Conservation (phyloP, 2,329 filamentous ascomycete species). For the Shiraia sp. region DNA sequence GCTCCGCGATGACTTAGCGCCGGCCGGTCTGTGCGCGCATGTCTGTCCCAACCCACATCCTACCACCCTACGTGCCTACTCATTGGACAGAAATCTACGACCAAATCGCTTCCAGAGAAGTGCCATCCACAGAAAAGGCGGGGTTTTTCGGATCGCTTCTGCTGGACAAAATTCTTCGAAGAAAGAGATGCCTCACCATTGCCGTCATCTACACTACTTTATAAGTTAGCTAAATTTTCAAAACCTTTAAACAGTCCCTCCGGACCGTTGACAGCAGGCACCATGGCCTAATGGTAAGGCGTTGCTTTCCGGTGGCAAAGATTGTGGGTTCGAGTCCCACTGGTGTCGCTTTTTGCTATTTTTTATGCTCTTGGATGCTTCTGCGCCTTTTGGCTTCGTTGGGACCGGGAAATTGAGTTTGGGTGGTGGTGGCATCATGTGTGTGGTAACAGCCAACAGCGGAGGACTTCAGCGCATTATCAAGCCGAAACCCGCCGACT, state of each 20-base stretch:
- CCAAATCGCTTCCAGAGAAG: too few species aligned
- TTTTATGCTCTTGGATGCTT: constrained; percentile 5
- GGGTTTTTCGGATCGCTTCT: too few species aligned
- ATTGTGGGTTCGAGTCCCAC: constrained; percentile 50
- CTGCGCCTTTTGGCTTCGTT: constrained; percentile 4
- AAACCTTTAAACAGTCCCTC: constrained; percentile 4
- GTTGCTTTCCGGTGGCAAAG: constrained; percentile 52
- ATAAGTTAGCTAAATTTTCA: constrained; percentile 4
- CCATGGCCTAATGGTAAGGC: constrained; percentile 51
- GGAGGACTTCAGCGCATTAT: too few species aligned
- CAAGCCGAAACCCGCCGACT: too few species aligned
- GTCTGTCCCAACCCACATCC: background rate
- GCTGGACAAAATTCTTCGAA: too few species aligned
- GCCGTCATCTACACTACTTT: too few species aligned
- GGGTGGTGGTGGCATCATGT: background rate
- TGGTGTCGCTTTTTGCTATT: constrained; percentile 35
- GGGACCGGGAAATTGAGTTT: background rate
- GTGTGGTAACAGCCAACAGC: too few species aligned
- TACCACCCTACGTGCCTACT: background rate
- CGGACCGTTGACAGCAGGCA: constrained; percentile 20
- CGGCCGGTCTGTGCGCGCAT: background rate
- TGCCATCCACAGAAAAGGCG: too few species aligned
- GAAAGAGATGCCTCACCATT: too few species aligned
- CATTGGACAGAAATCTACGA: too few species aligned
- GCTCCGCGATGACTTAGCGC: constrained; percentile 28